Evolutionary conservation across 352 stramenopile genomes (phyloP).

Genomic region (Globisporangium paddicum): DNA sequence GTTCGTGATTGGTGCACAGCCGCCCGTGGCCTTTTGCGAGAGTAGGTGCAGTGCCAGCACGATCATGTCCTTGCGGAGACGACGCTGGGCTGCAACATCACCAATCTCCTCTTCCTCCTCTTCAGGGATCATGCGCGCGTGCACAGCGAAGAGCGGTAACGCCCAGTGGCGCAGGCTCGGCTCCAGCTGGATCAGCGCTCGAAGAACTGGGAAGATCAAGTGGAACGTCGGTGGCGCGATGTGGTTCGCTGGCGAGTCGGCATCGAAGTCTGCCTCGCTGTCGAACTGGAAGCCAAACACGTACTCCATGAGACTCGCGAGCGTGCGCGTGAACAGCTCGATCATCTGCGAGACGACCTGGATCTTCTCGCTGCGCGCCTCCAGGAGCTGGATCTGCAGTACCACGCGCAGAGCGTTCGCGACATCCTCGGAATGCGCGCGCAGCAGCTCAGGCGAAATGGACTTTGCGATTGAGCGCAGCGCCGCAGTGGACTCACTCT

Average conservation of each 20-base stretch:
- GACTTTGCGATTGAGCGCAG: constrained; percentile 48
- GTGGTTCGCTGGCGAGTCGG: constrained; percentile 53
- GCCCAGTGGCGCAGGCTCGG: constrained; percentile 59
- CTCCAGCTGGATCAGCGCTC: constrained; percentile 39
- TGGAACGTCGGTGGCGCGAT: constrained; percentile 73
- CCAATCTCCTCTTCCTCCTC: constrained; percentile 88
- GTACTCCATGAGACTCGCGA: constrained; percentile 63
- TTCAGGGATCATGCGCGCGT: constrained; percentile 83
- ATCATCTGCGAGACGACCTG: constrained; percentile 32
- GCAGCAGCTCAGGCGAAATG: constrained; percentile 61
- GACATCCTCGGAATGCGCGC: constrained; percentile 60
- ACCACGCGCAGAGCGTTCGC: constrained; percentile 51
- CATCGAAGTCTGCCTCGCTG: constrained; percentile 72
- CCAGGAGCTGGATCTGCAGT: constrained; percentile 35
- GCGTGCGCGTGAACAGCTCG: constrained; percentile 51
- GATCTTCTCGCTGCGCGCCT: constrained; percentile 34
- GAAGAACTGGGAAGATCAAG: constrained; percentile 73
- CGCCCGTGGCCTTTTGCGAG: constrained; percentile 41
- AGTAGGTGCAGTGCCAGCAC: constrained; percentile 63
- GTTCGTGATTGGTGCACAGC: constrained; percentile 59
- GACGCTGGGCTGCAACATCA: constrained; percentile 64
- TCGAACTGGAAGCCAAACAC: constrained; percentile 84
- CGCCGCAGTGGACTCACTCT: constrained; percentile 25
- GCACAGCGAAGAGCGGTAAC: constrained; percentile 69
- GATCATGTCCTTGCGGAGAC: constrained; percentile 75